These are phyloP conservation scores for Petunia secreta DNA, from an alignment of 257 asterid genomes.

Conservation along the genomic window DNA sequence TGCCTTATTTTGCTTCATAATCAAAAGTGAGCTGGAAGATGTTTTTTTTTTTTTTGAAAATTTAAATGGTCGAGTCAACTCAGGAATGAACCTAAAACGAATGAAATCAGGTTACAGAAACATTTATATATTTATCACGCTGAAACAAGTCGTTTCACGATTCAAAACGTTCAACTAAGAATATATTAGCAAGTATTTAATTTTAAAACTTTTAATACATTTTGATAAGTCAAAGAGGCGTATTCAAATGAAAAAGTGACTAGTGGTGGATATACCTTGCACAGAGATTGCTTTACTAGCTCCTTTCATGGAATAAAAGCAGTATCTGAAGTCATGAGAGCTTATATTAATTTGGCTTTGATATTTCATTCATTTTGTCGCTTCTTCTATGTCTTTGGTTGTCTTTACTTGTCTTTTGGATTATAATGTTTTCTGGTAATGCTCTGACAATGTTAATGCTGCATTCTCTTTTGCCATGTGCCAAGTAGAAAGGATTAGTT, in stretches of 20 bases:
- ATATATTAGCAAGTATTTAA: background rate
- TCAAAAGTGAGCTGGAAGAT: background rate
- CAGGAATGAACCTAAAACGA: background rate
- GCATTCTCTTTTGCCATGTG: background rate
- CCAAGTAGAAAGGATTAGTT: slow-evolving; percentile 10
- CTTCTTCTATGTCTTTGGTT: background rate
- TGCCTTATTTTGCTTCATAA: background rate
- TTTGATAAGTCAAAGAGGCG: too few relatives aligned
- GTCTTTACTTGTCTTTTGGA: slow-evolving; percentile 14
- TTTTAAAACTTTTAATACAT: background rate
- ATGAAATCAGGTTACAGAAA: slow-evolving; percentile 7
- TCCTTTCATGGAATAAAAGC: slow-evolving; percentile 18
- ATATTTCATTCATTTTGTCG: background rate
- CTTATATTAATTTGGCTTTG: background rate
- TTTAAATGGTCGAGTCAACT: slow-evolving; percentile 2
- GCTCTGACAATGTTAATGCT: background rate
- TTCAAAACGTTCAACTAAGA: slow-evolving; percentile 15
- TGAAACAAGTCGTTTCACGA: slow-evolving; percentile 13
- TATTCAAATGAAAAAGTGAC: too few relatives aligned
- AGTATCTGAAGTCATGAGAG: slow-evolving; percentile 17
- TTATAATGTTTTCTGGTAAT: background rate
- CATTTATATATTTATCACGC: background rate
- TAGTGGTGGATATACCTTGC: background rate
- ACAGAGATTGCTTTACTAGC: slow-evolving; percentile 16
- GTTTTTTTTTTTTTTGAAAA: background rate